phyloP scores from a whole-genome alignment of 331 rosid genomes.

The Ulmus americana region DNA sequence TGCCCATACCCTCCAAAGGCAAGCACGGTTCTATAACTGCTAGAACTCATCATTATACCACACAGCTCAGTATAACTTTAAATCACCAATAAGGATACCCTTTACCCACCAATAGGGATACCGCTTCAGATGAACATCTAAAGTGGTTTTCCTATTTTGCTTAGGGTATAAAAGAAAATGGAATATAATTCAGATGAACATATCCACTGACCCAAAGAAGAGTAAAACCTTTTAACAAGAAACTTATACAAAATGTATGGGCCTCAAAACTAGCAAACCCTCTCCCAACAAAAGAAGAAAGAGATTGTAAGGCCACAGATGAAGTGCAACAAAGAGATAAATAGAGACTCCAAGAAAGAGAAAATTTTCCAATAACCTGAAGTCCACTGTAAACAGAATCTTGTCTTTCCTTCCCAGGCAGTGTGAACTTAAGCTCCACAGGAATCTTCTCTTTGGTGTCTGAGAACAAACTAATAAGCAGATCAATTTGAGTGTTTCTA shows the following conservation, averaged over 20 bases:
- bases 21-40: not conserved
- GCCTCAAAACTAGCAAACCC: not conserved
- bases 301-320: not conserved
- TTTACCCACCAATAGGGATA: not conserved
- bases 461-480: constrained; percentile 23
- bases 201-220: not conserved
- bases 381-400: constrained; percentile 89
- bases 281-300: not conserved
- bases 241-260: not conserved
- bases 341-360: not conserved
- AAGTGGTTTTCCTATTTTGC: not conserved
- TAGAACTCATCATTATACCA: not conserved
- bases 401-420: constrained; percentile 97
- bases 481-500: constrained; percentile 4
- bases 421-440: constrained; percentile 55
- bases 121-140: not conserved
- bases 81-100: not conserved
- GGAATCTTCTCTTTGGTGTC: constrained; percentile 42
- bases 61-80: not conserved
- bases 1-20: not conserved
- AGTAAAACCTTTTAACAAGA: not conserved
- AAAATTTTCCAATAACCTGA: constrained; percentile 48
- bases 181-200: not conserved
- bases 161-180: not conserved
- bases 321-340: not conserved